Evolutionary conservation across 805 yeast species (phyloP), one percentile per base, ranked within the genome.

Genomic region (Hanseniaspora valbyensis): DNA sequence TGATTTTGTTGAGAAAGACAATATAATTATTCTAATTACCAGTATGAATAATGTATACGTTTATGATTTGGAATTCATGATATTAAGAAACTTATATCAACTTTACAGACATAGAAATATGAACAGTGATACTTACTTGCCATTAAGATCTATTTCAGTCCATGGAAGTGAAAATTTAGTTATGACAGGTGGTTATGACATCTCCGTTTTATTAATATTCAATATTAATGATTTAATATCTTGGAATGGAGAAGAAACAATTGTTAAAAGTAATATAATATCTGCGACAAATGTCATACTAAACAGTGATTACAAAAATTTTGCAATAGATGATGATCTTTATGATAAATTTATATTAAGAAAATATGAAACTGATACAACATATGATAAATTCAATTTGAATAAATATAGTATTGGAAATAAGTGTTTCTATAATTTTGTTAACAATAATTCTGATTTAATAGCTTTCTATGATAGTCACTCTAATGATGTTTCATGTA

Each of bases 291-390:
- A n/a, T 9, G 42, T 39, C 4, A 16, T 39, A 13, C 25, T 39
- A 39, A 39, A 14, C 21, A 39, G 32, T 25, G 4, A 9, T 8
- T 25, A 13, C 8, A 16, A 39, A n/a, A 39, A 13, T n/a, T 39
- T 39, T 26, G 3, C 14, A 13, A 21, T 21, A 3, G 28, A 19
- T 24, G 51, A 48, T 32, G 51, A 48, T 4, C 16, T 48, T 3
- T 48, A 48, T 40, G 51, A 48, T 26, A 48, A 48, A 22, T 48
- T 48, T 33, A 38, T 48, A 10, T 40, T 48, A 9, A 48, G 34
- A n/a, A 40, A 22, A 19, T 26, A 39, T 24, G 32, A 25, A 7
- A 4, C 7, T 21, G 28, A 9, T 4, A 38, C n/a, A n/a, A 38
- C 4, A 14, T 24, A 10, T 14, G 9, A 9, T 14, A 24, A 38